Percentiles rank a stretch among this genome's conserved stretches.
These are phyloP conservation scores for Chrysochromulina parva DNA, from an alignment of 78 protist species.

Conservation along the genomic window DNA sequence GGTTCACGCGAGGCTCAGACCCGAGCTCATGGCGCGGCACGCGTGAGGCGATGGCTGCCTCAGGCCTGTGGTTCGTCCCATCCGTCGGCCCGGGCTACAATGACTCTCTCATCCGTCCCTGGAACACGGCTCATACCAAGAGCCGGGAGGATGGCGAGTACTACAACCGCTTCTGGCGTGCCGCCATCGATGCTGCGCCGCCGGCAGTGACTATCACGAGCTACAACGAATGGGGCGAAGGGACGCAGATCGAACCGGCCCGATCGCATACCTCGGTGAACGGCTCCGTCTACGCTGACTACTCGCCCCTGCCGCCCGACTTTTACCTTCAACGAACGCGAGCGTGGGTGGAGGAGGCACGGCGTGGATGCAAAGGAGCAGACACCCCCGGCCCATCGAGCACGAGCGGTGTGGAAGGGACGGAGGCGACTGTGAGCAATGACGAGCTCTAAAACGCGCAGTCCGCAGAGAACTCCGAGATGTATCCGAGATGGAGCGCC, in stretches of 20 bases:
- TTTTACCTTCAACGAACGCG: not conserved
- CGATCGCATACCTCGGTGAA: not conserved
- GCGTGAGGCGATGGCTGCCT: not conserved
- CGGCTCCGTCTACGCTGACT: not conserved
- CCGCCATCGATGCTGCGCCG: slow-evolving; percentile 6
- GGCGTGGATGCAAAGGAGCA: too few species aligned
- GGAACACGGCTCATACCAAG: not conserved
- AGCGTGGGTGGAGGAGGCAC: not conserved
- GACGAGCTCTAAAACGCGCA: too few species aligned
- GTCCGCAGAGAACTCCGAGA: too few species aligned
- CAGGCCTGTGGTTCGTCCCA: not conserved
- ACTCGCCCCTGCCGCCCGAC: not conserved
- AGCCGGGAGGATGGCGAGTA: not conserved
- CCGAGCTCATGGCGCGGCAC: not conserved
- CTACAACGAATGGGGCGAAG: slow-evolving; percentile 57
- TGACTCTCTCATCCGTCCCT: slow-evolving; percentile 37
- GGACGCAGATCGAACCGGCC: slow-evolving; percentile 49
- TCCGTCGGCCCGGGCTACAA: slow-evolving; percentile 45
- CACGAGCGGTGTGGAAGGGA: too few species aligned
- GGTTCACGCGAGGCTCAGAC: slow-evolving; percentile 3
- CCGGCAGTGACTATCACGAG: slow-evolving; percentile 2
- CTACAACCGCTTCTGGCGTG: slow-evolving; percentile 26
- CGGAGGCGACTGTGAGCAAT: too few species aligned
- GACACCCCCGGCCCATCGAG: too few species aligned
- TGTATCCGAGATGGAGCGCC: too few species aligned